These are phyloP conservation scores for Hyparrhenia diplandra DNA, from an alignment of 176 grass and related monocot genomes.

Conservation along the genomic window DNA sequence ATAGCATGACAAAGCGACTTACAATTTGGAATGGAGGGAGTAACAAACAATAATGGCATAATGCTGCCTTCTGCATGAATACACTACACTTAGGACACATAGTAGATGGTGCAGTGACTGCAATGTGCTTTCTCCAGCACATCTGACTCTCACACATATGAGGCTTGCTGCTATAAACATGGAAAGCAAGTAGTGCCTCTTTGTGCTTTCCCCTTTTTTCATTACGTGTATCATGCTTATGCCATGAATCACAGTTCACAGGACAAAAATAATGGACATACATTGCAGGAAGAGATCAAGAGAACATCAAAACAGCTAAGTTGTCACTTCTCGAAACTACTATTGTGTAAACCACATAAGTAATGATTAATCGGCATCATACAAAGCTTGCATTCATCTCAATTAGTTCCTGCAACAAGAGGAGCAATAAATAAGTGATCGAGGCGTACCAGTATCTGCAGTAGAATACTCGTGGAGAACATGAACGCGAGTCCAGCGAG, in stretches of 20 bases:
- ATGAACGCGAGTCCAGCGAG: conserved; percentile 94
- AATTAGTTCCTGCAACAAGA: background rate
- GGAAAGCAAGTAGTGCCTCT: background rate
- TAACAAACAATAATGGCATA: background rate
- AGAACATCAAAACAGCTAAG: background rate
- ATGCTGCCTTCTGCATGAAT: background rate
- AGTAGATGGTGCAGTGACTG: background rate
- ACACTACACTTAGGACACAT: background rate
- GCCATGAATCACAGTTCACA: background rate
- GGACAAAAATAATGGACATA: background rate
- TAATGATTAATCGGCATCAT: background rate
- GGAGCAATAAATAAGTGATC: background rate
- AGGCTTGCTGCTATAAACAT: conserved; percentile 11
- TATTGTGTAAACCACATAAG: background rate
- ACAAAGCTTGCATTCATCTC: background rate
- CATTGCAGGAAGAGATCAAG: background rate
- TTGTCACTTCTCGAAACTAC: background rate
- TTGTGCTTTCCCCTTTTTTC: background rate
- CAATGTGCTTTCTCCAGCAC: background rate
- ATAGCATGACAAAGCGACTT: background rate
- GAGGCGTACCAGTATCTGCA: conserved; percentile 82
- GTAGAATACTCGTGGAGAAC: conserved; percentile 88
- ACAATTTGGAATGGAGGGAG: background rate
- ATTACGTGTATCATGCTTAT: background rate
- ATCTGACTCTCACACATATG: background rate